Evolutionary conservation across 106 monocot genomes (phyloP).

Genomic region (Dendrobium huoshanense): DNA sequence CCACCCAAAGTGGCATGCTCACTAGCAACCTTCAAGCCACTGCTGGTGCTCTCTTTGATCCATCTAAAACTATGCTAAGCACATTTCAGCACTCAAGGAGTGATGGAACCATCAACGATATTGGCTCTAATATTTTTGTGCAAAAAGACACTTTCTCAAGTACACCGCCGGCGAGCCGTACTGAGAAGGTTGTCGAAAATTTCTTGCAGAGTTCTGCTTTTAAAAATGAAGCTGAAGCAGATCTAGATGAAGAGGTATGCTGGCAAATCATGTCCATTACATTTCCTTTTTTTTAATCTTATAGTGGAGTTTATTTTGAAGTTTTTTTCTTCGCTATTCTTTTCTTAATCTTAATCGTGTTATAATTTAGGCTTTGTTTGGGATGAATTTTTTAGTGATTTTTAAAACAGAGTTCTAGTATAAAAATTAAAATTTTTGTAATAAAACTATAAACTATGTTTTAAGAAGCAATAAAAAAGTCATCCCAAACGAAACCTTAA

Average conservation of each 20-base stretch:
- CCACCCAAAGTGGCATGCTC: slow-evolving; percentile 16
- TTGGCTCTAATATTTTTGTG: slow-evolving; percentile 1
- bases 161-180: slow-evolving; percentile 16
- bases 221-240: slow-evolving; percentile 17
- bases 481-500: too few relatives aligned
- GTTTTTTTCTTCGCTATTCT: neutral
- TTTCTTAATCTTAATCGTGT: neutral
- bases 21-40: slow-evolving; percentile 17
- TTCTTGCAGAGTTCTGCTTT: slow-evolving; percentile 60
- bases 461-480: too few relatives aligned
- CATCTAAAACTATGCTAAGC: slow-evolving; percentile 17
- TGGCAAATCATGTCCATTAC: neutral
- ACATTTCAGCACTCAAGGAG: slow-evolving; percentile 10
- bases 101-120: slow-evolving; percentile 5
- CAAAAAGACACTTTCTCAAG: slow-evolving; percentile 14
- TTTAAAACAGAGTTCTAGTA: too few relatives aligned
- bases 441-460: too few relatives aligned
- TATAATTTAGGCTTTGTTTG: neutral
- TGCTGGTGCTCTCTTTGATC: slow-evolving; percentile 6
- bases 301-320: neutral
- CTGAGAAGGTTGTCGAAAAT: slow-evolving; percentile 48
- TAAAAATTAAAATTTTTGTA: too few relatives aligned
- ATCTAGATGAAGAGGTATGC: slow-evolving; percentile 32
- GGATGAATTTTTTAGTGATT: too few relatives aligned
- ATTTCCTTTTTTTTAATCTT: neutral